phyloP scores from a whole-genome alignment of 148 eudicot species.

The Nyssa sinensis region DNA sequence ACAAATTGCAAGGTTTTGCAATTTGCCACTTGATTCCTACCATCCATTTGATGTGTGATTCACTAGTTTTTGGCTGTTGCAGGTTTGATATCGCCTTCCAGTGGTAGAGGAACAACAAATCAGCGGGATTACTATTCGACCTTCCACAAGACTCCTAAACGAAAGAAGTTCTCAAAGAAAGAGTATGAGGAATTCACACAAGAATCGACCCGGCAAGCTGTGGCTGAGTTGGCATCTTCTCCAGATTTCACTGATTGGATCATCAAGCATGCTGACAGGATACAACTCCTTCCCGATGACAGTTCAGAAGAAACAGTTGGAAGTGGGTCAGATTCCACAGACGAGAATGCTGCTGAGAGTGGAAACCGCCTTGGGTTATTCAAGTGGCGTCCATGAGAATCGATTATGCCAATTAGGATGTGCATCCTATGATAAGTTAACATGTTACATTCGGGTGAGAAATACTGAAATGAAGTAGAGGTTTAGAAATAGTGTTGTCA shows the following conservation, averaged over 20 bases:
- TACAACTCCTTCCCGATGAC: slow-evolving; percentile 52
- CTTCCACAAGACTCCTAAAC: slow-evolving; percentile 56
- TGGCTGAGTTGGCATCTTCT: slow-evolving; percentile 55
- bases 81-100: slow-evolving; percentile 43
- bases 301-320: slow-evolving; percentile 48
- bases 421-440: neutral
- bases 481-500: neutral
- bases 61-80: slow-evolving; percentile 13
- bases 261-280: slow-evolving; percentile 53
- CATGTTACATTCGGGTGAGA: neutral
- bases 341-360: slow-evolving; percentile 31
- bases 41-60: neutral
- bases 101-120: slow-evolving; percentile 13
- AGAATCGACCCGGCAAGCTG: slow-evolving; percentile 60
- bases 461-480: neutral
- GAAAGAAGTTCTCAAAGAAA: slow-evolving; percentile 57
- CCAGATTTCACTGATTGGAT: slow-evolving; percentile 80
- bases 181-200: slow-evolving; percentile 66
- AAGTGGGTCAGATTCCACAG: slow-evolving; percentile 72
- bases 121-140: slow-evolving; percentile 58
- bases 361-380: slow-evolving; percentile 25
- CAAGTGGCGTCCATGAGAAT: slow-evolving; percentile 19
- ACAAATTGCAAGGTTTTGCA: neutral
- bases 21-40: neutral
- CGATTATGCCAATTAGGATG: no score